Percentiles rank a stretch among this genome's conserved stretches.
Evolutionary conservation across 192 early-diverging fungal species (phyloP).

Genomic region (Phycomyces nitens): DNA sequence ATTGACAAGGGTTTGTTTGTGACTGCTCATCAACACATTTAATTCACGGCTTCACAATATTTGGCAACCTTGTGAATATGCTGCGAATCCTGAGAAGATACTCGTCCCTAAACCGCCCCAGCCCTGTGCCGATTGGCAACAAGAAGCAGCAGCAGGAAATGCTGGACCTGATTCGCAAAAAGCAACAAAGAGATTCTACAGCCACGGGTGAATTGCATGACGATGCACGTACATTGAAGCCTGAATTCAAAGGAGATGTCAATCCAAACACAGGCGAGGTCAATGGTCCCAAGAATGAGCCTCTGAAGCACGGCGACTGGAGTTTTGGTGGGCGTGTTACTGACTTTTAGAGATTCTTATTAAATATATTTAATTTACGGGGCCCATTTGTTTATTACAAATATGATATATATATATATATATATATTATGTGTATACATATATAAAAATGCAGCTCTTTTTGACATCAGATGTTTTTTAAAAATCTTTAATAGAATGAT

Average conservation of each 20-base stretch:
- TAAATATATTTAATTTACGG: not conserved
- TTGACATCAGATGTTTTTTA: slow-evolving; percentile 1
- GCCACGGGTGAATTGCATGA: slow-evolving; percentile 36
- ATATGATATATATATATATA: slow-evolving; percentile 12
- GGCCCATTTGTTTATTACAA: slow-evolving; percentile 6
- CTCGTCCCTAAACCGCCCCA: slow-evolving; percentile 41
- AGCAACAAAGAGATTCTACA: slow-evolving; percentile 19
- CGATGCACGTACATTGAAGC: slow-evolving; percentile 43
- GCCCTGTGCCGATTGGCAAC: slow-evolving; percentile 69
- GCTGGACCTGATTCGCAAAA: slow-evolving; percentile 60
- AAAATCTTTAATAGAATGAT: not conserved
- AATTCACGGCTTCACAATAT: too few relatives aligned
- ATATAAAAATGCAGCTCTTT: too few relatives aligned
- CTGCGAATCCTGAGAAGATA: not conserved
- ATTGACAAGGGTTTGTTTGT: too few relatives aligned
- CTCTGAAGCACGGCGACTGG: slow-evolving; percentile 83
- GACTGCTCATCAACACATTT: too few relatives aligned
- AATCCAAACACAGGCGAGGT: slow-evolving; percentile 79
- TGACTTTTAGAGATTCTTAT: slow-evolving; percentile 45
- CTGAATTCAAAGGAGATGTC: slow-evolving; percentile 69
- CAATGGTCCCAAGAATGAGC: slow-evolving; percentile 79
- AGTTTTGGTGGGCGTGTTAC: slow-evolving; percentile 59
- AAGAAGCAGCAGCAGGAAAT: slow-evolving; percentile 68
- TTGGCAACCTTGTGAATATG: too few relatives aligned
- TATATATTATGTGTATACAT: not conserved